Conservation (phyloP, 2,329 filamentous ascomycete genomes). For the Clathrospora elynae region DNA sequence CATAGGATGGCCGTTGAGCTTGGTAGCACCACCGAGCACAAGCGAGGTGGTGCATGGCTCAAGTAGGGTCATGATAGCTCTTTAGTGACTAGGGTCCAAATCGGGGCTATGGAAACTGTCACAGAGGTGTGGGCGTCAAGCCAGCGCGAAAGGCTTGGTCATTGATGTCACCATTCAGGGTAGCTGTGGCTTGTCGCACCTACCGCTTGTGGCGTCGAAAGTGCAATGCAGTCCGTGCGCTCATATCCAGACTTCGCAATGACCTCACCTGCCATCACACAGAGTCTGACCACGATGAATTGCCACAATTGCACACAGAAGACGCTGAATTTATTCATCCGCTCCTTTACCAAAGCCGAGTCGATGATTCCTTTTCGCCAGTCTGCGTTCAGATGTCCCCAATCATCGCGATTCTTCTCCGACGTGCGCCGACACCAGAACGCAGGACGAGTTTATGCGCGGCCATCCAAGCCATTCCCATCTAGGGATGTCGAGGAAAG, state of each 20-base stretch:
- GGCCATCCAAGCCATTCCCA: conserved; percentile 1
- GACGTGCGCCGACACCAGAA: conserved; percentile 10
- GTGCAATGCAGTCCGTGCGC: conserved; percentile 20
- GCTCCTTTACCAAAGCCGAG: conserved; percentile 19
- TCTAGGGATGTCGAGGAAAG: conserved; percentile 24
- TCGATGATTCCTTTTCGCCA: conserved; percentile 6
- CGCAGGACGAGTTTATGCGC: background rate
- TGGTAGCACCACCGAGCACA: too few species aligned
- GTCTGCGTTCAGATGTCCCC: conserved; percentile 4
- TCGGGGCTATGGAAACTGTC: too few species aligned
- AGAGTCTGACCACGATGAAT: conserved; percentile 28
- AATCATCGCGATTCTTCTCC: conserved; percentile 24
- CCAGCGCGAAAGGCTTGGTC: conserved; percentile 8
- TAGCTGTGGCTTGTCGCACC: background rate
- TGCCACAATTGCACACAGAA: conserved; percentile 34
- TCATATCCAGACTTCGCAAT: conserved; percentile 14
- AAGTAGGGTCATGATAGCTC: too few species aligned
- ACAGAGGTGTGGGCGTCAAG: too few species aligned
- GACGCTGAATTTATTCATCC: conserved; percentile 30
- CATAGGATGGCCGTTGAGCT: too few species aligned
- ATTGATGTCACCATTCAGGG: conserved; percentile 19
- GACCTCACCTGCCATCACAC: conserved; percentile 2
- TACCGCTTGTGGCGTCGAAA: background rate
- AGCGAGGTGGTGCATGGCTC: too few species aligned
- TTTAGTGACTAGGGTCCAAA: too few species aligned